A percentile compares a stretch with the other conserved stretches of the same genome.
Conservation (phyloP, 2,329 filamentous ascomycete genomes). For the Dactylellina parvicollis region DNA sequence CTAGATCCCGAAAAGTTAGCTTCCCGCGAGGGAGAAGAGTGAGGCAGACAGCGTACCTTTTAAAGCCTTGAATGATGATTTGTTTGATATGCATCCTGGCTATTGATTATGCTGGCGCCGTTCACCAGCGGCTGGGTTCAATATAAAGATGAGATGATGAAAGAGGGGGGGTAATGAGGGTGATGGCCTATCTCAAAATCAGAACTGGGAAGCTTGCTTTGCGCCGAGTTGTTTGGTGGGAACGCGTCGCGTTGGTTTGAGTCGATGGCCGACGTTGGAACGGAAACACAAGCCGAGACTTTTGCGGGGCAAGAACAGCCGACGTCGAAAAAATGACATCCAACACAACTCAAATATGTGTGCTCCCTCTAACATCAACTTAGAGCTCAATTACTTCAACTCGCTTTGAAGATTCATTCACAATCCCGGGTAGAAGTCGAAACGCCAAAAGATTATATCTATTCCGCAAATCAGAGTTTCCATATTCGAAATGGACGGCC, state of each 20-base stretch:
- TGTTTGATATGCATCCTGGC: conserved; percentile 95
- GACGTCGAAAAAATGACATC: conserved; percentile 53
- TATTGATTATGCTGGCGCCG: conserved; percentile 45
- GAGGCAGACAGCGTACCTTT: conserved; percentile 72
- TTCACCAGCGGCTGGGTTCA: conserved; percentile 53
- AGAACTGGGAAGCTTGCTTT: conserved; percentile 25
- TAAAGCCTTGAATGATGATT: conserved; percentile 99
- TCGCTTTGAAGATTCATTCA: background rate
- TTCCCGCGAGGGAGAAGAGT: conserved; percentile 6
- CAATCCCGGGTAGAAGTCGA: background rate
- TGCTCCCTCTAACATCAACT: conserved; percentile 18
- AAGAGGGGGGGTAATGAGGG: conserved; percentile 16
- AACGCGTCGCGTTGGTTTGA: conserved; percentile 51
- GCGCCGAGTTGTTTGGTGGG: conserved; percentile 49
- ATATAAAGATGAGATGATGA: conserved; percentile 24
- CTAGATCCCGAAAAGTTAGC: conserved; percentile 64
- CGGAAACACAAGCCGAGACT: conserved; percentile 30
- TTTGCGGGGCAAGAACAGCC: conserved; percentile 27
- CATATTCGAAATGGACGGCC: conserved; percentile 22
- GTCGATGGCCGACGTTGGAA: conserved; percentile 3
- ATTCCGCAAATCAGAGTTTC: background rate
- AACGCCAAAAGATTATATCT: background rate
- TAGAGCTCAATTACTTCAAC: background rate
- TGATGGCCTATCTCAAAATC: conserved; percentile 36
- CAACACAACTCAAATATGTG: conserved; percentile 32